Base-by-base conservation (phyloP, 2,329 filamentous ascomycete genomes). In the Pochonia chlamydosporia region DNA sequence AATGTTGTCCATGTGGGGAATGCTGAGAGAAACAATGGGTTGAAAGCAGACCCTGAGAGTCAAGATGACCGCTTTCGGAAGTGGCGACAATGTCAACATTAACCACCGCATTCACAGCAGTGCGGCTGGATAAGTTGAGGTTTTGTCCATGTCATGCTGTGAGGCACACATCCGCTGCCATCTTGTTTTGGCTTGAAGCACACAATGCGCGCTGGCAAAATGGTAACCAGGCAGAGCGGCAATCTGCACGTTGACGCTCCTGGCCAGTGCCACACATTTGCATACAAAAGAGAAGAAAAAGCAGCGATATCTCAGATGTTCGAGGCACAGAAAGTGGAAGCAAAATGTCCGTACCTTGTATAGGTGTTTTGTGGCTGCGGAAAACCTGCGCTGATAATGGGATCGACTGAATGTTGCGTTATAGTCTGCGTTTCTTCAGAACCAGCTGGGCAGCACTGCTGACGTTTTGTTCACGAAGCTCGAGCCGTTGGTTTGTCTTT, bases 371-470 rank as follows among this genome's bases (percentile, higher is more conserved):
- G 18, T 23, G 4, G 20, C 10, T 7, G 20, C 35, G 35, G 14
- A 39, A 23, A 5, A 39, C 33, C 13, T 36, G 5, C 14, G 16
- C 20, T 23, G 35, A 18, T 4, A 20, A 23, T 36, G 6, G 11
- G 16, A n/a, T n/a, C n/a, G 8, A 3, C 18, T 16, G 25, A 18
- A 10, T 33, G 21, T 21, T 26, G 44, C 31, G 18, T 28, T 18
- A 40, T 30, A 28, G 46, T 49, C 36, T 48, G 28, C 26, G 16
- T 21, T 35, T 46, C 48, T 52, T 55, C 55, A 56, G 51, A 51
- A 56, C 54, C 54, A 54, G 55, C 52, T 54, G 55, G 50, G 45
- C 46, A 49, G 45, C 36, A 40, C 49, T 49, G 44, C 44, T 50
- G 41, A 37, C 24, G n/a, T 5, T 40, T n/a, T 28, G 5, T 31